Evolutionary conservation across 768 basidiomycete genomes (phyloP).

Genomic region (Phallus indusiatus): DNA sequence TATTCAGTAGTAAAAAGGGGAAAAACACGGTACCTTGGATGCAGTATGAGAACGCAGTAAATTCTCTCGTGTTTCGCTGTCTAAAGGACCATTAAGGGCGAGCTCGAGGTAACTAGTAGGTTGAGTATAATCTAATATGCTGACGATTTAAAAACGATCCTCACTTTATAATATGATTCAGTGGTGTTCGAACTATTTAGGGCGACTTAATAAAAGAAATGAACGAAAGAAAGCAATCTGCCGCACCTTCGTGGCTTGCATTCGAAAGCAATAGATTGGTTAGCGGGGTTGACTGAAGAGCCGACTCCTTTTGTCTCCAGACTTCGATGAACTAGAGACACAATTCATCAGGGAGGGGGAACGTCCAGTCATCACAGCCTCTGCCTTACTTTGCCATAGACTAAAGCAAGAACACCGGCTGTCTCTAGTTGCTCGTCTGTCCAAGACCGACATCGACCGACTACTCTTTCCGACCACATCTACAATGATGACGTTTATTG

Average conservation of each 20-base stretch:
- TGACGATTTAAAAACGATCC: conserved; percentile 12
- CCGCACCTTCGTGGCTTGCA: conserved; percentile 69
- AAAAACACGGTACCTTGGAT: conserved; percentile 40
- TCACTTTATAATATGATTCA: conserved; percentile 79
- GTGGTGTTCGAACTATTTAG: conserved; percentile 52
- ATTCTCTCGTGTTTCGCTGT: conserved; percentile 66
- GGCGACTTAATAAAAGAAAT: not conserved
- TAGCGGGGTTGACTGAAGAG: conserved; percentile 59
- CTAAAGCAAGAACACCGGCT: conserved; percentile 66
- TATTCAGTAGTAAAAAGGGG: not conserved
- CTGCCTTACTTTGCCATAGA: conserved; percentile 56
- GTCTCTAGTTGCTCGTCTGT: conserved; percentile 79
- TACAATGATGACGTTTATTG: not conserved
- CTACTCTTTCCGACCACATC: conserved; percentile 66
- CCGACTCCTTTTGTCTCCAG: conserved; percentile 75
- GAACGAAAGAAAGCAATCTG: not conserved
- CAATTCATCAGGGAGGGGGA: not conserved
- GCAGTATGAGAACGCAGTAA: conserved; percentile 64
- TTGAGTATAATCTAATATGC: not conserved
- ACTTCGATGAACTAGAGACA: conserved; percentile 66
- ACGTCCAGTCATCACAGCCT: not conserved
- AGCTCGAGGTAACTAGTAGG: conserved; percentile 59
- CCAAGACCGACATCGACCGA: conserved; percentile 61
- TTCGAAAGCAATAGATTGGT: conserved; percentile 70
- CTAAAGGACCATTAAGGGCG: conserved; percentile 66